These are phyloP conservation scores for Neurospora sublineolata DNA, from an alignment of 495 filamentous ascomycete genomes.

Conservation along the genomic window DNA sequence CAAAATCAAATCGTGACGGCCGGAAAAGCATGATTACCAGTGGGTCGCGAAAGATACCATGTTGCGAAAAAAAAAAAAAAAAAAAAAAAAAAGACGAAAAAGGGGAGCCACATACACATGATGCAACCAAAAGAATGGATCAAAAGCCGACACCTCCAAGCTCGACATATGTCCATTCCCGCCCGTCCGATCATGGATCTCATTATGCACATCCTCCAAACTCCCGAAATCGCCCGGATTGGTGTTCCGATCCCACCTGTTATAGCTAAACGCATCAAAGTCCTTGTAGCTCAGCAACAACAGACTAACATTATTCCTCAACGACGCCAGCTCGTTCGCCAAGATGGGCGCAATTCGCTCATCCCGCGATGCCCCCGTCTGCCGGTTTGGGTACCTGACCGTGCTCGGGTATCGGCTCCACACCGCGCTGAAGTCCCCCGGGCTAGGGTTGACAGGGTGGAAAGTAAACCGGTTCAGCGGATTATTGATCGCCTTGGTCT, in stretches of 20 bases:
- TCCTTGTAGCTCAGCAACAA: slow-evolving; percentile 47
- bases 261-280: slow-evolving; percentile 47
- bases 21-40: neutral
- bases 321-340: slow-evolving; percentile 28
- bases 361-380: slow-evolving; percentile 17
- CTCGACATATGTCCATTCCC: slow-evolving; percentile 51
- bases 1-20: neutral
- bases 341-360: slow-evolving; percentile 37
- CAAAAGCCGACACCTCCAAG: slow-evolving; percentile 54
- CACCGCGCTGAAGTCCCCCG: slow-evolving; percentile 13
- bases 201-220: slow-evolving; percentile 53
- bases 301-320: slow-evolving; percentile 36
- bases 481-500: slow-evolving; percentile 20
- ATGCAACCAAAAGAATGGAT: slow-evolving; percentile 64
- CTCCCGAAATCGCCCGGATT: slow-evolving; percentile 36
- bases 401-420: slow-evolving; percentile 17
- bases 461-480: slow-evolving; percentile 28
- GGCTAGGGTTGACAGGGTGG: slow-evolving; percentile 15
- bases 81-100: too few species aligned
- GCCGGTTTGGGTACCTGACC: slow-evolving; percentile 13
- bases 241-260: slow-evolving; percentile 33
- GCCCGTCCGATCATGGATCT: slow-evolving; percentile 46
- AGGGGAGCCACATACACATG: slow-evolving; percentile 17
- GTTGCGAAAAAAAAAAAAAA: neutral
- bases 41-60: neutral